Percentiles rank a stretch among this genome's conserved stretches.
Conservation (phyloP, 345 rosid species). For the Laguncularia racemosa region DNA sequence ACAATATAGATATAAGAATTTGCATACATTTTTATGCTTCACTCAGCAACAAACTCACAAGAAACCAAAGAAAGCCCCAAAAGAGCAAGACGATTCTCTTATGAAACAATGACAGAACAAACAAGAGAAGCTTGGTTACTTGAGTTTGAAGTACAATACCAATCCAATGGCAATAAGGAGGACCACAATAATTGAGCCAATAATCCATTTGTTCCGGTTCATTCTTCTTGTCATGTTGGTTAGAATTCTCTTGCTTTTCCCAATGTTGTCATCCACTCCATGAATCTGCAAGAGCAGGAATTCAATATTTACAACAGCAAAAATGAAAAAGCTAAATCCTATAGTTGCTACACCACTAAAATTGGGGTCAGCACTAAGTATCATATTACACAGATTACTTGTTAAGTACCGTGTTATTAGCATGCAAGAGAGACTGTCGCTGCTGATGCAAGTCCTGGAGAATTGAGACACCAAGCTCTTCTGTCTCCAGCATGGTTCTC, state of each 20-base stretch:
- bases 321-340: too few relatives aligned
- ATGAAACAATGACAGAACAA: conserved; percentile 9
- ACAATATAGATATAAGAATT: too few relatives aligned
- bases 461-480: conserved; percentile 95
- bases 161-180: conserved; percentile 46
- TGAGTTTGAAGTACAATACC: conserved; percentile 75
- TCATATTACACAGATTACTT: background rate
- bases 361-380: background rate
- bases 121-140: conserved; percentile 18
- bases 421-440: conserved; percentile 75
- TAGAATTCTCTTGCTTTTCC: conserved; percentile 84
- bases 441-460: conserved; percentile 92
- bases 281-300: conserved; percentile 45
- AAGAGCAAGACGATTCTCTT: conserved; percentile 1
- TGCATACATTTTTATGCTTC: too few relatives aligned
- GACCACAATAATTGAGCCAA: conserved; percentile 44
- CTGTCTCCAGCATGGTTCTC: conserved; percentile 93
- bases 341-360: background rate
- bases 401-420: conserved; percentile 51
- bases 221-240: conserved; percentile 70
- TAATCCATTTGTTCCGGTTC: conserved; percentile 84
- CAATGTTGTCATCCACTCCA: conserved; percentile 84
- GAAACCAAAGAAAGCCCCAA: background rate
- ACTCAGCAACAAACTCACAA: background rate
- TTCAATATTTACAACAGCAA: background rate